Evolutionary conservation across 257 asterid genomes (phyloP), one percentile per base, ranked within the genome.

Genomic region (Lycium barbarum): DNA sequence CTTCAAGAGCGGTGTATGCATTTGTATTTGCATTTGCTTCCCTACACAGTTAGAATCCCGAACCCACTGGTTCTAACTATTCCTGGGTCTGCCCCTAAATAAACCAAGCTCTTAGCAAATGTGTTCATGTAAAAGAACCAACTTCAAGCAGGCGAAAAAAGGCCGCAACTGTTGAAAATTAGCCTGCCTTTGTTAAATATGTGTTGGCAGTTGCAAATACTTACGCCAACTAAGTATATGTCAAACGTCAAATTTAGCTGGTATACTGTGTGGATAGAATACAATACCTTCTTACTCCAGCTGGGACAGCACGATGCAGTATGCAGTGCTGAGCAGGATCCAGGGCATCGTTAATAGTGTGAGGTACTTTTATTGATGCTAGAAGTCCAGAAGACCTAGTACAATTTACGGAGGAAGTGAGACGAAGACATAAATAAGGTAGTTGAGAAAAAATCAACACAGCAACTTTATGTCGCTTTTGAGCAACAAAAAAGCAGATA

Each of bases 261-360:
- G 3, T 76, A 51, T 22, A 22, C 5, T 76, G 43, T 51, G 20
- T 5, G 65, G 65, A 51, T 13, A 6, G 82, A 78, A 53, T 78
- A 53, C 38, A 63, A n/a, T 38, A 96, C 99, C 98, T 94, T 89
- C 88, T 91, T 79, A 93, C 88, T 83, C 98, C 97, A 86, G 97
- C 90, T 53, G 99, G 91, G 84, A 90, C 93, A 84, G 94, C 97
- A 85, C 89, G 88, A 88, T 96, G 99, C 84, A 91, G 90, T 87
- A 96, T 92, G 65, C 90, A 94, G 90, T 95, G 98, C 87, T 94
- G 93, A 86, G 97, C 83, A 11, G 98, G 91, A 90, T 95, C 98
- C 89, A 94, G 85, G 45, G 91, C 97, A 80, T 90, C 98, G 49
- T 91, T 90, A 79, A 94, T 87, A 49, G 98, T 89, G 80, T 94